Base-by-base conservation (phyloP, 2,329 filamentous ascomycete genomes). In the Cryphonectria parasitica region DNA sequence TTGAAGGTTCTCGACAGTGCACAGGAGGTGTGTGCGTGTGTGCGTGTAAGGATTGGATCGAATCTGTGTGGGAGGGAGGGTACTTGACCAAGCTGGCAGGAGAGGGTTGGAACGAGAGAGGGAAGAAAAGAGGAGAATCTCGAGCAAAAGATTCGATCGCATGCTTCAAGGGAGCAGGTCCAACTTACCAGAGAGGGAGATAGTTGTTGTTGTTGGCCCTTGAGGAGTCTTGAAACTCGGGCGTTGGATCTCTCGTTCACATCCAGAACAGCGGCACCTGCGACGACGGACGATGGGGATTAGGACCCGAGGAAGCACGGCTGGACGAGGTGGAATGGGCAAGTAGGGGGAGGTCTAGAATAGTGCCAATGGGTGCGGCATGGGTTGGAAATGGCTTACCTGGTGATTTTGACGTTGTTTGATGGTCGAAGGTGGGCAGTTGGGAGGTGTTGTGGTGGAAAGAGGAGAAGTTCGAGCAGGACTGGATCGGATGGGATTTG, bases 151-250 rank as follows among this genome's bases (percentile, higher is more conserved):
- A 58, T 70, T 75, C 75, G 80, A 82, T 83, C 82, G 81, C 82
- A 78, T 79, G 73, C 68, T 74, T 71, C 71, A 71, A 71, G 64
- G 74, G 77, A 74, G 72, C 74, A 74, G 74, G 70, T 74, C 75
- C 72, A 73, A 81, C 82, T 81, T 78, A 84, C 82, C 74, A 76
- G 73, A 76, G 75, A 72, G 75, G 72, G 74, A 71, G 73, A 74
- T 71, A 69, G 78, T 78, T 76, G 78, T 75, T 75, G 77, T 76
- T 78, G 79, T 74, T 74, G 77, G 71, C 77, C 72, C 68, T 68
- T 52, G 68, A 72, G 72, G 74, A 71, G 73, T 73, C 72, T 76
- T 77, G 73, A 73, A 76, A 74, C 73, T 75, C 71, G 72, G 68
- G 71, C 56, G 64, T 67, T 65, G 68, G 43, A 31, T 36, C 64